These are phyloP conservation scores for Didymella lethalis DNA, from an alignment of 2,329 filamentous ascomycete genomes.

Conservation along the genomic window DNA sequence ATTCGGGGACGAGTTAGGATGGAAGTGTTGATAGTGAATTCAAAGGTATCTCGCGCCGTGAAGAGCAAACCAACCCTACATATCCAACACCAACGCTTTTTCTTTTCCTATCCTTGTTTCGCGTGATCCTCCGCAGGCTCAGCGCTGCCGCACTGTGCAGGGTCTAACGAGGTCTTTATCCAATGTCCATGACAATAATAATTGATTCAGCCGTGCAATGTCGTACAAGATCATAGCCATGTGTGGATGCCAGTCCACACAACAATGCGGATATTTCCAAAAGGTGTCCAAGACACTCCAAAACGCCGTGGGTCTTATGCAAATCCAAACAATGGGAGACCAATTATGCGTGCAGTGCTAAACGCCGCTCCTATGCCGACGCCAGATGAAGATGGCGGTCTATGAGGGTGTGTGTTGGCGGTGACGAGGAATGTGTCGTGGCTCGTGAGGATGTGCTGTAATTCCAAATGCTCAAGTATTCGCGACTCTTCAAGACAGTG, in stretches of 20 bases:
- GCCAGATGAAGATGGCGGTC: constrained; percentile 40
- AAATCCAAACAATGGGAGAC: constrained; percentile 35
- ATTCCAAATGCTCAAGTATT: constrained; percentile 35
- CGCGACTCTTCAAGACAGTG: constrained; percentile 15
- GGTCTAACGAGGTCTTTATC: constrained; percentile 8
- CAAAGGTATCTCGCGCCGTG: constrained; percentile 16
- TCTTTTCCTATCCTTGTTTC: constrained; percentile 1
- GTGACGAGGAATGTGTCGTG: constrained; percentile 37
- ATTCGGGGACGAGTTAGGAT: neutral
- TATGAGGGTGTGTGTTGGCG: constrained; percentile 40
- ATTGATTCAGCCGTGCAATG: constrained; percentile 33
- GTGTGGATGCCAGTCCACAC: constrained; percentile 25
- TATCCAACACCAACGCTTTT: constrained; percentile 11
- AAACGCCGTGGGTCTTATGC: constrained; percentile 46
- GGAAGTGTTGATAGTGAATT: constrained; percentile 13
- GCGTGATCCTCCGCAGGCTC: neutral
- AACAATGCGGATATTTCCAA: constrained; percentile 24
- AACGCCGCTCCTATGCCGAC: constrained; percentile 51
- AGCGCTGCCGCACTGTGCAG: constrained; percentile 4
- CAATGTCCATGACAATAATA: constrained; percentile 13
- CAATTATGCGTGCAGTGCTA: constrained; percentile 41
- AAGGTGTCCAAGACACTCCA: constrained; percentile 35
- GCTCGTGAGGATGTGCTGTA: constrained; percentile 39
- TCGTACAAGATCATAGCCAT: constrained; percentile 32
- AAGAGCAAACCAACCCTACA: constrained; percentile 4